These are phyloP conservation scores for Lojkania enalia DNA, from an alignment of 2,329 filamentous ascomycete species.

Conservation along the genomic window DNA sequence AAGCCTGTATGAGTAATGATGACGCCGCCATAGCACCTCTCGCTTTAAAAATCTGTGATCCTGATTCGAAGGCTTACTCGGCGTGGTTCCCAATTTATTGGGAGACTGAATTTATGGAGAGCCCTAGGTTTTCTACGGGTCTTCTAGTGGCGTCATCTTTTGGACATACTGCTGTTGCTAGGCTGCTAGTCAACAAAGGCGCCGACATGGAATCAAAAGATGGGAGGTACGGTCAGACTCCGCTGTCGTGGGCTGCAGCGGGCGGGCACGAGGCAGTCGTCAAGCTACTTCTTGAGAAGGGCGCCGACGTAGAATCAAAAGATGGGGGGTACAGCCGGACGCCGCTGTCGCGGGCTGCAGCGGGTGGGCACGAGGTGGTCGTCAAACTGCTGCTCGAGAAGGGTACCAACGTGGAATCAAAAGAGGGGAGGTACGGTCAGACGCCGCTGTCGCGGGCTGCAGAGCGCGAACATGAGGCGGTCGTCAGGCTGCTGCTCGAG, in stretches of 20 bases:
- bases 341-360: too few relatives aligned
- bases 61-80: conserved; percentile 11
- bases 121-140: conserved; percentile 2
- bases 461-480: too few relatives aligned
- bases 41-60: conserved; percentile 14
- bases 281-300: too few relatives aligned
- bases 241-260: conserved; percentile 3
- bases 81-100: conserved; percentile 11
- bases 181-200: conserved; percentile 1
- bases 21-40: conserved; percentile 8
- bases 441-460: too few relatives aligned
- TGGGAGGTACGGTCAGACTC: not conserved
- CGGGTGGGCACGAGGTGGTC: conserved; percentile 1
- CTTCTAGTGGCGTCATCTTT: conserved; percentile 9
- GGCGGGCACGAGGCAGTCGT: not conserved
- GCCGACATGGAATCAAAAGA: conserved; percentile 4
- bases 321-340: too few relatives aligned
- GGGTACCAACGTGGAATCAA: too few relatives aligned
- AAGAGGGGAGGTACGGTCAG: too few relatives aligned
- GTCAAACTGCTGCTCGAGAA: too few relatives aligned
- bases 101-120: conserved; percentile 1
- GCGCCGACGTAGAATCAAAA: too few relatives aligned
- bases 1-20: conserved; percentile 10
- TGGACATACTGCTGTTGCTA: conserved; percentile 4
- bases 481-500: too few relatives aligned